A percentile compares a stretch with the other conserved stretches of the same genome.
phyloP scores from a whole-genome alignment of 805 yeast species.

The Jamesozyma gamospora region DNA sequence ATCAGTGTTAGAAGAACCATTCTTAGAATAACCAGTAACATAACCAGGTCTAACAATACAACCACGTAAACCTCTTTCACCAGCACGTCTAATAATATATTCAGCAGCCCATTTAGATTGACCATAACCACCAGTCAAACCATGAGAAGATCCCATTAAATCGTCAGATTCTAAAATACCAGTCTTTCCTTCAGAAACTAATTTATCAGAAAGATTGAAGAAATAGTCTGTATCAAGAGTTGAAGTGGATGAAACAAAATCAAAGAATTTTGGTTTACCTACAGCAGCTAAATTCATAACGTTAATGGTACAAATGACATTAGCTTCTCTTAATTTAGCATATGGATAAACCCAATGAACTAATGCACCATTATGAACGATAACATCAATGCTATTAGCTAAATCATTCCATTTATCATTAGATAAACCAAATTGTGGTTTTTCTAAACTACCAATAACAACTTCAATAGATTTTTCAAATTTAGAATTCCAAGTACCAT shows the following conservation, averaged over 20 bases:
- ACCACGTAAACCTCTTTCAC: conserved; percentile 77
- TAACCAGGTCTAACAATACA: conserved; percentile 93
- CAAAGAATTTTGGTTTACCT: conserved; percentile 67
- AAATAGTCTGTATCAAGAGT: conserved; percentile 78
- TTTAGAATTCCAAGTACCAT: conserved; percentile 52
- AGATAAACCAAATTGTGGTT: conserved; percentile 59
- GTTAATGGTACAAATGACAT: conserved; percentile 79
- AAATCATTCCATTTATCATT: conserved; percentile 49
- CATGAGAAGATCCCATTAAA: conserved; percentile 67
- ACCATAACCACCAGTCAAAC: conserved; percentile 89
- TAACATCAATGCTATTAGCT: conserved; percentile 56
- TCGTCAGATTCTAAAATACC: conserved; percentile 83
- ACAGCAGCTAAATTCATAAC: conserved; percentile 65
- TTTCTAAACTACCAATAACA: conserved; percentile 74
- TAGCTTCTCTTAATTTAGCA: conserved; percentile 79
- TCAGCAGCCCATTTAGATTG: conserved; percentile 98
- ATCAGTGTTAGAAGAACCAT: conserved; percentile 92
- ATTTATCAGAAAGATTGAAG: conserved; percentile 63
- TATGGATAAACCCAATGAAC: conserved; percentile 99
- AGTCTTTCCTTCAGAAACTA: conserved; percentile 48
- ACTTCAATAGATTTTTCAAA: conserved; percentile 53
- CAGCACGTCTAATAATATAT: conserved; percentile 78
- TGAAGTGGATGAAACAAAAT: conserved; percentile 94
- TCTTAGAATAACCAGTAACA: conserved; percentile 72
- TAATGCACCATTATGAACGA: conserved; percentile 93